phyloP scores from a whole-genome alignment of 2,329 filamentous ascomycete species.

The Apiospora malaysiana region DNA sequence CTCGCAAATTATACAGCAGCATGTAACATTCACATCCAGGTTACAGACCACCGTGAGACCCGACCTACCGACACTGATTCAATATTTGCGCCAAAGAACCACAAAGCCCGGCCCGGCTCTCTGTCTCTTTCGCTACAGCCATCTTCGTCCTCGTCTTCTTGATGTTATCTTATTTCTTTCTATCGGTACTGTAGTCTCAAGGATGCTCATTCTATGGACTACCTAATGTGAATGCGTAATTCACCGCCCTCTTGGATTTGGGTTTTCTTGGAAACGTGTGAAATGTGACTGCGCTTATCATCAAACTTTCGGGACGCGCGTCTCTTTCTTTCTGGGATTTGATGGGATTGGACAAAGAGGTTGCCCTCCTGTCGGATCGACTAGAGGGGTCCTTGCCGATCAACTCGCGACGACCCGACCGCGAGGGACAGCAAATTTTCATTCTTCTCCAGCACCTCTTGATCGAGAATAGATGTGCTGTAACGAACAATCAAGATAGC shows the following conservation, averaged over 20 bases:
- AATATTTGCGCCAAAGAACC: background rate
- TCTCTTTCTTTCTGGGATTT: background rate
- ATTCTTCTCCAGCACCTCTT: background rate
- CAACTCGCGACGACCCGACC: background rate
- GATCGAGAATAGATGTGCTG: background rate
- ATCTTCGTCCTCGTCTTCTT: background rate
- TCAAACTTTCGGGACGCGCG: conserved; percentile 21
- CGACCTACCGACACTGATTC: background rate
- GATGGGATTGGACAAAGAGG: conserved; percentile 1
- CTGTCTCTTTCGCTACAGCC: background rate
- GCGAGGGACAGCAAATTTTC: background rate
- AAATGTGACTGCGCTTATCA: conserved; percentile 9
- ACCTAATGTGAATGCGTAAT: background rate
- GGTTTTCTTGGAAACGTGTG: background rate
- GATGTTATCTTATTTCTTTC: background rate
- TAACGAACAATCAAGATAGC: background rate
- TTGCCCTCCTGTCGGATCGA: background rate
- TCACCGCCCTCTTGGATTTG: background rate
- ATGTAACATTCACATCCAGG: background rate
- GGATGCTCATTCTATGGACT: background rate
- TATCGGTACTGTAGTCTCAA: background rate
- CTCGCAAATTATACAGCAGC: background rate
- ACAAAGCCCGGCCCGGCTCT: background rate
- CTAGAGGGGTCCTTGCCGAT: conserved; percentile 6
- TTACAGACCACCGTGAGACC: background rate